Evolutionary conservation across 106 monocot genomes (phyloP).

Genomic region (Alisma plantagoaquatica): DNA sequence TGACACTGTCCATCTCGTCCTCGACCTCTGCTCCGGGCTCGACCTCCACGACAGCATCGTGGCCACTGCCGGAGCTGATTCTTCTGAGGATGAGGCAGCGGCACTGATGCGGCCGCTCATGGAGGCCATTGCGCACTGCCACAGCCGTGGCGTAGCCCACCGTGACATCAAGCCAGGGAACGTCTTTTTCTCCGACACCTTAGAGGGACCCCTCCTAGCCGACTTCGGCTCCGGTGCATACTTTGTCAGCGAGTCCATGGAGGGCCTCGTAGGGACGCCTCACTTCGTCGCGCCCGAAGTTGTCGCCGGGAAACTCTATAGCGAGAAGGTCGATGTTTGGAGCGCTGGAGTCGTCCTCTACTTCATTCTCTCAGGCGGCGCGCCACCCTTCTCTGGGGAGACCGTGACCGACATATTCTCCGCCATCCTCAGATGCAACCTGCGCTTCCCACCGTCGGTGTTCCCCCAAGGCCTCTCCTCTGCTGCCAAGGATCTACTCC

Average conservation of each 20-base stretch:
- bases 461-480: conserved; percentile 40
- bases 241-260: conserved; percentile 21
- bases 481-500: conserved; percentile 63
- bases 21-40: conserved; percentile 52
- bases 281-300: conserved; percentile 84
- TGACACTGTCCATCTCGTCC: conserved; percentile 38
- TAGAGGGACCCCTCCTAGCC: conserved; percentile 25
- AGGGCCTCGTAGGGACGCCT: conserved; percentile 66
- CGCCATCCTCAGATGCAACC: conserved; percentile 47
- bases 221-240: conserved; percentile 65
- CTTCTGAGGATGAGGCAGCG: no score
- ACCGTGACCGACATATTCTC: conserved; percentile 51
- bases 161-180: conserved; percentile 80
- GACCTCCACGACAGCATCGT: conserved; percentile 66
- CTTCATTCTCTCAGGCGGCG: conserved; percentile 48
- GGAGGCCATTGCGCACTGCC: conserved; percentile 48
- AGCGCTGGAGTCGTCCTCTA: conserved; percentile 72
- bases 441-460: conserved; percentile 49
- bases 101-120: no score
- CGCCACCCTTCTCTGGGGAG: conserved; percentile 64
- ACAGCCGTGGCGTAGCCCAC: conserved; percentile 56
- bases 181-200: conserved; percentile 45
- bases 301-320: conserved; percentile 40
- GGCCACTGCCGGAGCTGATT: no score
- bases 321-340: conserved; percentile 81